A percentile compares a stretch with the other conserved stretches of the same genome.
Conservation (phyloP, 441 rosid genomes). For the Brassica balearica region DNA sequence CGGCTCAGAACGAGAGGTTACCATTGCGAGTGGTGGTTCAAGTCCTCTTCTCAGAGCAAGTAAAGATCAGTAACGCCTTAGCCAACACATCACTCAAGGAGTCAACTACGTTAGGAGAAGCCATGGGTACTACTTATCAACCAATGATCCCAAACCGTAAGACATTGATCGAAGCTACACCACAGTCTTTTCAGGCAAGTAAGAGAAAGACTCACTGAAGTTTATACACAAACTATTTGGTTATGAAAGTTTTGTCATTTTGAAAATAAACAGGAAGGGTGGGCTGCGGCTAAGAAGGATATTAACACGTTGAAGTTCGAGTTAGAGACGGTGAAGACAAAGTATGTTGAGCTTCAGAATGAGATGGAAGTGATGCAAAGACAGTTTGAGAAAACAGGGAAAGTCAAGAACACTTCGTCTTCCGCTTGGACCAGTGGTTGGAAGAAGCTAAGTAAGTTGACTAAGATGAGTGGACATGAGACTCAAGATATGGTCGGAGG, state of each 20-base stretch:
- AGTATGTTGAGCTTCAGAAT: slow-evolving; percentile 85
- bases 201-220: slow-evolving; percentile 19
- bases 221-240: no score
- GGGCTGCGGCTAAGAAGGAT: slow-evolving; percentile 90
- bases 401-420: slow-evolving; percentile 70
- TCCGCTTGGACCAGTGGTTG: slow-evolving; percentile 88
- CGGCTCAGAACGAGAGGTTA: slow-evolving; percentile 93
- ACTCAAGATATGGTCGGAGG: slow-evolving; percentile 60
- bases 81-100: slow-evolving; percentile 73
- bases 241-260: neutral
- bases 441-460: slow-evolving; percentile 89
- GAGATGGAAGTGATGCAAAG: slow-evolving; percentile 88
- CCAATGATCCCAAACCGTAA: slow-evolving; percentile 79
- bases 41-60: slow-evolving; percentile 95
- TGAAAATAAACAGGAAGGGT: slow-evolving; percentile 61
- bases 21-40: slow-evolving; percentile 91
- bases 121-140: slow-evolving; percentile 58
- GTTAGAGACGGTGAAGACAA: slow-evolving; percentile 80
- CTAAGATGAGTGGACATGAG: slow-evolving; percentile 69
- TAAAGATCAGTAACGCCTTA: slow-evolving; percentile 83
- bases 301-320: slow-evolving; percentile 90
- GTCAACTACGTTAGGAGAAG: slow-evolving; percentile 52
- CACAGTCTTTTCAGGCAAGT: slow-evolving; percentile 81
- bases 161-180: slow-evolving; percentile 86
- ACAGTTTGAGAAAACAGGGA: slow-evolving; percentile 77